These are phyloP conservation scores for Avena insularis DNA, from an alignment of 176 grass and related monocot species.

Conservation along the genomic window DNA sequence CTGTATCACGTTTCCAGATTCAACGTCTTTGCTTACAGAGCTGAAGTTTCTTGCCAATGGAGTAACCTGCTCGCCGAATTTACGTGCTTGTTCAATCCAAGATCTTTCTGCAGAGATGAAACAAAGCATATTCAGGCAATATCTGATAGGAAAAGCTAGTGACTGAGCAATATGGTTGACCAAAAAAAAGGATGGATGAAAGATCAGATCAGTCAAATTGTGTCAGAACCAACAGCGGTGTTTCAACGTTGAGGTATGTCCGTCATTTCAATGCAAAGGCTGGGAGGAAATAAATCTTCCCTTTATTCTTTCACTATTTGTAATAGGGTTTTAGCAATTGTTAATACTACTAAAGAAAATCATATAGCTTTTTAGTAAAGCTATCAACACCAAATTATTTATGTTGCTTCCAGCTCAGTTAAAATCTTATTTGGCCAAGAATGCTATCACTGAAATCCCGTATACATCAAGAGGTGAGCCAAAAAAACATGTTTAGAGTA, in stretches of 20 bases:
- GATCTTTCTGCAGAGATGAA: constrained; percentile 67
- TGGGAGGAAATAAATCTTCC: neutral
- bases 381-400: neutral
- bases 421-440: neutral
- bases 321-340: neutral
- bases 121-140: constrained; percentile 22
- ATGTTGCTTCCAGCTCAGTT: neutral
- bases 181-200: neutral
- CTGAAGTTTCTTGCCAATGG: constrained; percentile 87
- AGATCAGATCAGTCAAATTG: neutral
- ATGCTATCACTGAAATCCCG: neutral
- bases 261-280: neutral
- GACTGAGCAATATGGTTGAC: neutral
- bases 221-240: neutral
- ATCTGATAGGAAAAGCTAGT: neutral
- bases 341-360: neutral
- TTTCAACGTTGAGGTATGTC: neutral
- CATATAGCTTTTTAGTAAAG: neutral
- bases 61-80: constrained; percentile 72
- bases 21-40: constrained; percentile 57
- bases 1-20: constrained; percentile 57
- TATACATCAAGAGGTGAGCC: neutral
- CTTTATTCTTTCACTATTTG: neutral
- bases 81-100: constrained; percentile 71
- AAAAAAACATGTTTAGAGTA: neutral